Evolutionary conservation across 1,284 basidiomycete species (phyloP), one percentile per base, ranked within the genome.

Genomic region (Trametes polyzona): DNA sequence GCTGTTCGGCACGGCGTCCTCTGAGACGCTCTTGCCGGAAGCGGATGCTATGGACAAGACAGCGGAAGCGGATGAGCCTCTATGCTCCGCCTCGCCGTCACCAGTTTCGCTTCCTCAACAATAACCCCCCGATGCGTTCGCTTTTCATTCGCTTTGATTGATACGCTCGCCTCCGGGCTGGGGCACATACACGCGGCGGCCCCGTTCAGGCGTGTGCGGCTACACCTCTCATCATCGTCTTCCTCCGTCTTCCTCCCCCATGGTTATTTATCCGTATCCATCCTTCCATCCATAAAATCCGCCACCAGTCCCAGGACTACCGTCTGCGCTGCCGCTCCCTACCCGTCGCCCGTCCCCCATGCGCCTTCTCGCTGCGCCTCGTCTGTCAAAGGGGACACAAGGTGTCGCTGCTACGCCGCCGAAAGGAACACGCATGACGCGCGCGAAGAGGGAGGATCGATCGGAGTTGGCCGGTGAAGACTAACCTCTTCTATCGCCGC

Each of bases 121-220:
- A n/a, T 12, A 7, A 19, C 42, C 17, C 35, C 40, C 14, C 54
- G 21, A 30, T 21, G 36, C 44, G 33, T 17, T n/a, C 49, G 16
- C 37, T 11, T 33, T 23, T 30, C 16, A 16, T 23, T 23, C 21
- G 11, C 21, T 12, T 41, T 11, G 4, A 23, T 23, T 4, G 30
- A 14, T 23, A 7, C 29, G 50, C 50, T 17, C 33, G 41, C 35
- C 23, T 32, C n/a, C 36, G 19, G 36, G 35, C 30, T 30, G 11
- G 33, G 47, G 47, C 47, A 48, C 42, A 58, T 49, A 53, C 57
- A 58, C 52, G 52, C 52, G 43, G 19, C 57, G 35, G 47, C 27
- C 23, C 41, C 47, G 35, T 49, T 32, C 19, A 36, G 50, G 44
- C 50, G 47, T 27, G 12, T 42, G 42, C 40, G 48, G 43, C 32